Conservation (phyloP, 805 yeast species). For the Ogataea naganishii region DNA sequence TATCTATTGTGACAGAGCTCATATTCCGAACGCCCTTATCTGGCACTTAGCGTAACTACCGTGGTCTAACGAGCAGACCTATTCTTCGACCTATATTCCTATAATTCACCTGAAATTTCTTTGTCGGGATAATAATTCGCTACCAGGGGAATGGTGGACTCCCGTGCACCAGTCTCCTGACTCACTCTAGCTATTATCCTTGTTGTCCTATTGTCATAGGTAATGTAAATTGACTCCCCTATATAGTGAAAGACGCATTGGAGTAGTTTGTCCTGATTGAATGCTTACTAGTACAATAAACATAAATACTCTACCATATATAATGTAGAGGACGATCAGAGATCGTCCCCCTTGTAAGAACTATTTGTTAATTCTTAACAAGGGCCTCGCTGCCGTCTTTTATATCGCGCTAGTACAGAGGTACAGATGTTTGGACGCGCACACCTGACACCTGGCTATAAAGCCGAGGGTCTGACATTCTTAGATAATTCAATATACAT, state of each 20-base stretch:
- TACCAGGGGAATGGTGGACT: slow-evolving; percentile 1
- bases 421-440: background rate
- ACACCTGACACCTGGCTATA: no score
- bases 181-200: background rate
- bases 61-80: slow-evolving; percentile 1
- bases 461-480: no score
- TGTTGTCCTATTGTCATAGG: no score
- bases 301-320: no score
- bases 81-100: background rate
- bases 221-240: no score
- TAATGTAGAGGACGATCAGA: no score
- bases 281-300: no score
- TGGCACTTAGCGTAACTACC: slow-evolving; percentile 1
- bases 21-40: background rate
- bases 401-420: background rate
- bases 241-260: no score
- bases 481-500: no score
- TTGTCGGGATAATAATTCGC: background rate
- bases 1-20: slow-evolving; percentile 5
- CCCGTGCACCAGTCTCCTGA: background rate
- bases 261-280: no score
- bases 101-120: background rate
- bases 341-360: no score
- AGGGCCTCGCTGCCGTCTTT: background rate
- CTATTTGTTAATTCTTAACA: no score